Conservation (phyloP, 176 grass and related monocot species). For the Oryza glaberrima region DNA sequence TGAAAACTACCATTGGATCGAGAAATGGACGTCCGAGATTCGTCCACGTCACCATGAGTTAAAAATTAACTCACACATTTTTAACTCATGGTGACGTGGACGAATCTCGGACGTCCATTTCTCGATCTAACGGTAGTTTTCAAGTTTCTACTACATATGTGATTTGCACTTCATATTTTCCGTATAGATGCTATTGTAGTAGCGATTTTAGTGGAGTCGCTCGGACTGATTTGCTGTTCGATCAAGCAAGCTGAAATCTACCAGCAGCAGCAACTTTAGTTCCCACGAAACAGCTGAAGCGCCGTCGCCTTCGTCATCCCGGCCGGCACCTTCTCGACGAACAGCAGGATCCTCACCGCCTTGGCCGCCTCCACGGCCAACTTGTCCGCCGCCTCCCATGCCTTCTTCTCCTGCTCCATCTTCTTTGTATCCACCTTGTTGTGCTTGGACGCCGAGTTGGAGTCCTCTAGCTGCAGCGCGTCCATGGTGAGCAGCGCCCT, state of each 20-base stretch:
- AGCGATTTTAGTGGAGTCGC: too few species aligned
- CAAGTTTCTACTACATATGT: too few species aligned
- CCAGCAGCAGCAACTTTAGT: neutral
- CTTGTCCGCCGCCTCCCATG: neutral
- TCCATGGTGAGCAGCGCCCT: neutral
- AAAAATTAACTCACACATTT: too few species aligned
- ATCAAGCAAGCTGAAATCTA: neutral
- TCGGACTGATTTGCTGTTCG: neutral
- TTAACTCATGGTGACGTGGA: too few species aligned
- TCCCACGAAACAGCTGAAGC: neutral
- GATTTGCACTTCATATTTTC: too few species aligned
- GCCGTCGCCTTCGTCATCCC: neutral
- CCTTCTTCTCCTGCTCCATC: neutral
- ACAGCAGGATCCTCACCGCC: conserved; percentile 29
- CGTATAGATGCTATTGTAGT: too few species aligned
- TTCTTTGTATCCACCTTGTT: neutral
- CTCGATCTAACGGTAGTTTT: too few species aligned
- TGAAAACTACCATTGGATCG: too few species aligned
- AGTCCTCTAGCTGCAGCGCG: too few species aligned
- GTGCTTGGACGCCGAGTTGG: neutral
- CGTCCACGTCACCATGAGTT: too few species aligned
- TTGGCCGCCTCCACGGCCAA: neutral
- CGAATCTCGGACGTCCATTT: too few species aligned
- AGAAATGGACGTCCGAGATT: too few species aligned
- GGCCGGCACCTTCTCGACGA: neutral